Evolutionary conservation across 139 green algal species (phyloP).

Genomic region (Tetraselmis striata): DNA sequence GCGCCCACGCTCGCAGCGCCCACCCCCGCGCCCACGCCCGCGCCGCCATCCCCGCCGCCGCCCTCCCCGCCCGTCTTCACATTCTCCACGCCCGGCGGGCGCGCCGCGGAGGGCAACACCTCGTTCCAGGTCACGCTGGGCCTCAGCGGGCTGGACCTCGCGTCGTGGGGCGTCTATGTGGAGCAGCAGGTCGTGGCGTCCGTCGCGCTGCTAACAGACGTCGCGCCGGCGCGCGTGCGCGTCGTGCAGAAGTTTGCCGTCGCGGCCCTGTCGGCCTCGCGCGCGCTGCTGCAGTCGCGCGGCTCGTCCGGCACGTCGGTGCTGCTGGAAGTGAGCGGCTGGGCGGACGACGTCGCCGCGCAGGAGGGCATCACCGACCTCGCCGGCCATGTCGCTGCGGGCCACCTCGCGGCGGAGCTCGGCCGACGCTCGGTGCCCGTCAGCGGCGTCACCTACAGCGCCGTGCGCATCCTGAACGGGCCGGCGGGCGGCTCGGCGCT

Average conservation of each 20-base stretch:
- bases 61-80: not conserved
- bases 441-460: not conserved
- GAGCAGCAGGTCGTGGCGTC: not conserved
- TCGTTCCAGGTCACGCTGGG: not conserved
- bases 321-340: not conserved
- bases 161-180: not conserved
- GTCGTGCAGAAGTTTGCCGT: not conserved
- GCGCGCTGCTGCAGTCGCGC: not conserved
- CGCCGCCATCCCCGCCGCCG: no score
- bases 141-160: not conserved
- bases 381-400: not conserved
- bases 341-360: not conserved
- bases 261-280: not conserved
- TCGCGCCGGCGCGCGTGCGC: not conserved
- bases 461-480: not conserved
- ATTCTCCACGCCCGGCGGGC: not conserved
- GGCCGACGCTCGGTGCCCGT: not conserved
- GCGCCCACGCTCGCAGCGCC: not conserved
- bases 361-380: not conserved
- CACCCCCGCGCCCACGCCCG: not conserved
- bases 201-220: not conserved
- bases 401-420: not conserved
- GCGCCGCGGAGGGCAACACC: not conserved
- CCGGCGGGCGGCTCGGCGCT: no score
- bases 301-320: not conserved